Evolutionary conservation across 768 basidiomycete species (phyloP), one percentile per base, ranked within the genome.

Genomic region (Boletus coccyginus): DNA sequence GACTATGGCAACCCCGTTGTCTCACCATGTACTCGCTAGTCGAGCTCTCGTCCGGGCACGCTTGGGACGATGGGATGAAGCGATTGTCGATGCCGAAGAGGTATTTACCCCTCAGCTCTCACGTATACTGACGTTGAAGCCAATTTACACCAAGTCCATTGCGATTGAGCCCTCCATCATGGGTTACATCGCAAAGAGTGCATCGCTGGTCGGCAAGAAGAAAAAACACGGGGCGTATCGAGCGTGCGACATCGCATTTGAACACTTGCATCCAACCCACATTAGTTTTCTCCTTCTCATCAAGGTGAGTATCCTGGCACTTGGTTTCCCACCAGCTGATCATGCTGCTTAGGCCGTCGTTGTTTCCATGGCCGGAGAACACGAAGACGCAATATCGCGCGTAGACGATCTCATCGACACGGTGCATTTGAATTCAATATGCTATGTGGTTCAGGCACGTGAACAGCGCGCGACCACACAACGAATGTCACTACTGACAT

Each of bases 161-260:
- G 16, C 29, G 5, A 13, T 44, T 3, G 31, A 35, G 2, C 58
- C 40, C 13, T 39, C 58, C 9, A 42, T 49, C 31, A 40, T 57
- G 16, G 55, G 32, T 0, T 51, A 51, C 32, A 24, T 51, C n/a
- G 31, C 50, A 24, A 32, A 51, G 5, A 42, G 40, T 17, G 19
- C 42, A 33, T 19, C 40, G 5, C 14, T 51, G 5, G 9, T 51
- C 3, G 5, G 40, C 1, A 33, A 33, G 5, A 31, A 31, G 16
- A 7, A 51, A 24, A 42, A 10, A 21, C 9, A 21, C 3, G 24
- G 12, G 40, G 50, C 19, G 12, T 42, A 17, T 35, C 50, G 32
- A 1, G 32, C 19, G 3, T 59, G 29, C 31, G 58, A 59, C 46
- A 40, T 52, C 5, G 58, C 50, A 0, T 49, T 57, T 27, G 27